Conservation (phyloP, 129 eudicot species). For the Flaveria ramosissima region DNA sequence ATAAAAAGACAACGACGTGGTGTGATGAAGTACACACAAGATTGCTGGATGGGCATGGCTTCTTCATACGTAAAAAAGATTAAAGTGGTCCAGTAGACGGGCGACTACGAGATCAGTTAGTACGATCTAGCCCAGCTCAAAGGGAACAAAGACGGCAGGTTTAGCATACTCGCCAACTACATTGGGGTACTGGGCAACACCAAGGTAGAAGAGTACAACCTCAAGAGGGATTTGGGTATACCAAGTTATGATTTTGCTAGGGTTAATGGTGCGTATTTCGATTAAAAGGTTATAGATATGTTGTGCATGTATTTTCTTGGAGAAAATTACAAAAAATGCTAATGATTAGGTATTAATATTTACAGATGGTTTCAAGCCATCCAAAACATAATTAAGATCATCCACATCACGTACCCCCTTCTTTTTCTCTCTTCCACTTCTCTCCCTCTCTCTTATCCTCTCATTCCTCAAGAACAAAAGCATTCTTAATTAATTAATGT, state of each 20-base stretch:
- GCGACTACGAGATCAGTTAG: constrained; percentile 72
- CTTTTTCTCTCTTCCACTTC: constrained; percentile 65
- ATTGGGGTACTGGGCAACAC: constrained; percentile 74
- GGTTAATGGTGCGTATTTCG: no score
- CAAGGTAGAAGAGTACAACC: constrained; percentile 37
- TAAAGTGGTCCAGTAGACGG: constrained; percentile 39
- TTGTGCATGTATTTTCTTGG: no score
- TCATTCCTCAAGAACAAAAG: constrained; percentile 24
- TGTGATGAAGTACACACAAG: constrained; percentile 10
- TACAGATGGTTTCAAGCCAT: constrained; percentile 11
- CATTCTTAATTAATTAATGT: background rate
- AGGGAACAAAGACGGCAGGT: no score
- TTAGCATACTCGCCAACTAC: no score
- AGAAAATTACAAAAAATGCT: no score
- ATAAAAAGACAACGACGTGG: constrained; percentile 5
- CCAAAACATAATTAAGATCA: constrained; percentile 19
- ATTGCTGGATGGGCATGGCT: background rate
- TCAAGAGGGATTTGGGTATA: constrained; percentile 40
- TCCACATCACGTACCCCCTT: constrained; percentile 36
- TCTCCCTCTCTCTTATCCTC: constrained; percentile 2
- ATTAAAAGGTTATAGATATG: no score
- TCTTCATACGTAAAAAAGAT: no score
- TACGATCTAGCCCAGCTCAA: constrained; percentile 67
- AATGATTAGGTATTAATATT: no score
- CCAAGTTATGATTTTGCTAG: no score